phyloP scores from a whole-genome alignment of 305 asterid species.

The Fraxinus ornus region DNA sequence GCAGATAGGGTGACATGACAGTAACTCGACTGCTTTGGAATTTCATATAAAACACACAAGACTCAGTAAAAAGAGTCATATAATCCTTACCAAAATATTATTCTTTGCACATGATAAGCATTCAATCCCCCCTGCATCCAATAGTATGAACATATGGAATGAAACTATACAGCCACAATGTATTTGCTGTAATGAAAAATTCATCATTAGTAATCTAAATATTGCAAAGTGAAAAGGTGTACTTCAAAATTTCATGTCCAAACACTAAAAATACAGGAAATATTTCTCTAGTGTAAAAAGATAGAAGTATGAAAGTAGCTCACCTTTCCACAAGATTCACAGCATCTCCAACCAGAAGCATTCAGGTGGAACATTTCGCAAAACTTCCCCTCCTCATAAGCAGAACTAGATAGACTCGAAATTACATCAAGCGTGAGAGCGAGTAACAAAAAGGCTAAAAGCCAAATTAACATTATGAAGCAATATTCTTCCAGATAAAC shows the following conservation, averaged over 20 bases:
- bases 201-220: conserved; percentile 21
- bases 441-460: conserved; percentile 12
- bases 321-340: conserved; percentile 99
- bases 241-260: conserved; percentile 25
- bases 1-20: neutral
- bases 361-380: conserved; percentile 85
- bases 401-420: conserved; percentile 49
- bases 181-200: conserved; percentile 74
- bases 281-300: neutral
- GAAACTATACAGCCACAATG: conserved; percentile 99
- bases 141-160: conserved; percentile 91
- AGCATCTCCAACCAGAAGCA: conserved; percentile 97
- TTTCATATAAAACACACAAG: neutral
- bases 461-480: conserved; percentile 13
- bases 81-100: conserved; percentile 73
- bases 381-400: conserved; percentile 86
- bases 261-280: conserved; percentile 13
- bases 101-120: conserved; percentile 88
- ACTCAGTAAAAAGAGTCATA: conserved; percentile 9
- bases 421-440: conserved; percentile 25
- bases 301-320: conserved; percentile 13
- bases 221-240: conserved; percentile 4
- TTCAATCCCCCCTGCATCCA: conserved; percentile 99
- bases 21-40: neutral
- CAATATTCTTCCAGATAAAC: conserved; percentile 17